A percentile compares a stretch with the other conserved stretches of the same genome.
These are phyloP conservation scores for Rhizoctonia solani DNA, from an alignment of 1,284 basidiomycete species.

Conservation along the genomic window DNA sequence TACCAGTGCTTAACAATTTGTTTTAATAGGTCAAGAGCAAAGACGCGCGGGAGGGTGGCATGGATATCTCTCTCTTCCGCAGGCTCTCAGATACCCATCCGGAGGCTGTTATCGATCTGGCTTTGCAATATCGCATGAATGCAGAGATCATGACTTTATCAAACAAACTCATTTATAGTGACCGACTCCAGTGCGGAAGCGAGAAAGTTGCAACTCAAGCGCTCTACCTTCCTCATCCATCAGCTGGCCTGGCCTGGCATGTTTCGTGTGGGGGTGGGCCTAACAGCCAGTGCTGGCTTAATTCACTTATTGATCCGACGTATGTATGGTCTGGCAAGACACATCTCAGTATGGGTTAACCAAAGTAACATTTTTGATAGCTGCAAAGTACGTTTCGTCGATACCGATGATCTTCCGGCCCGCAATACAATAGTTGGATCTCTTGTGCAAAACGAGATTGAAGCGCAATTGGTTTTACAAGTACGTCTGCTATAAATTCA, in stretches of 20 bases:
- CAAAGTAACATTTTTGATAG: conserved; percentile 49
- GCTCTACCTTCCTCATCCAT: conserved; percentile 59
- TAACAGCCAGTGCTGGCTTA: conserved; percentile 67
- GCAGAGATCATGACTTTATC: conserved; percentile 93
- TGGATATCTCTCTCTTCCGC: conserved; percentile 90
- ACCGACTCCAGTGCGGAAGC: conserved; percentile 78
- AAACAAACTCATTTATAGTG: conserved; percentile 85
- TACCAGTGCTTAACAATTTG: background rate
- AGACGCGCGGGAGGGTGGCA: conserved; percentile 78
- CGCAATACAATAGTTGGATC: conserved; percentile 82
- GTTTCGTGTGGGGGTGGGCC: conserved; percentile 4
- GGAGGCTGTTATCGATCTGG: conserved; percentile 78
- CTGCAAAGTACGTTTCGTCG: conserved; percentile 86
- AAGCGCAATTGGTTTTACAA: conserved; percentile 60
- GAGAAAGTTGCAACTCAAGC: conserved; percentile 65
- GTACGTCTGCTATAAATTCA: conserved; percentile 41
- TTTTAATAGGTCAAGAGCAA: conserved; percentile 71
- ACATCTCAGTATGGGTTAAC: background rate
- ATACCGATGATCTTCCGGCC: conserved; percentile 82
- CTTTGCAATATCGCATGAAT: conserved; percentile 96
- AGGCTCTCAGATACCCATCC: conserved; percentile 86
- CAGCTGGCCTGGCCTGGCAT: conserved; percentile 44
- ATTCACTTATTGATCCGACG: conserved; percentile 66
- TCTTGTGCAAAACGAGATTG: conserved; percentile 84
- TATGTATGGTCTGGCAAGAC: conserved; percentile 44